Base-by-base conservation (phyloP, 805 yeast genomes). In the Metschnikowia continentalis region DNA sequence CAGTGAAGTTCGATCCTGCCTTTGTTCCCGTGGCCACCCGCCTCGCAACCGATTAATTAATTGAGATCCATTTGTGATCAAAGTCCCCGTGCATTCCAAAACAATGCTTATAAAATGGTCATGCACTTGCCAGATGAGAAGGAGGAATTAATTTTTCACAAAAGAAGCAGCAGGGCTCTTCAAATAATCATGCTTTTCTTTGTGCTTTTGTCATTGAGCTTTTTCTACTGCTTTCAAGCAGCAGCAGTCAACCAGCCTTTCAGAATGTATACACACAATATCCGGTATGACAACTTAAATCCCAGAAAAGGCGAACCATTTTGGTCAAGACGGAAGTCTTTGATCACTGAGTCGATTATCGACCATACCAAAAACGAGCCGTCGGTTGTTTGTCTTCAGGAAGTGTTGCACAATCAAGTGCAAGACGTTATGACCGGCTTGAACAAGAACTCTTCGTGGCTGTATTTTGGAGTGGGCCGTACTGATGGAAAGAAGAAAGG, bases 271-370 rank as follows among this genome's bases (percentile, higher is more conserved):
- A 70, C 78, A 20, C 72, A 78, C 55, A 78, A 78, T 54, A 74
- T 78, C 46, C 62, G 82, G 32, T 74, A 61, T 51, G 81, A 76
- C 52, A 75, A 74, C 56, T 54, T 58, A 15, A 53, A 61, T 23
- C 62, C 65, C 0, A 71, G 59, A 38, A 54, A 60, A 6, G 72
- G 71, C 14, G 86, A 81, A 58, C 56, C 59, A 47, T 70, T 70
- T 1, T 81, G 85, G 85, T 52, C 53, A 3, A 63, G 57, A 15
- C 69, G 85, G 33, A 68, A 68, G 52, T 57, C 54, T 2, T 69
- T 67, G 6, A 65, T 80, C 6, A 61, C 68, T 14, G 60, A 69
- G 33, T 69, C 76, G 14, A 79, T 81, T 38, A 62, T 64, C 50
- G 72, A 72, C 61, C 63, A 72, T 53, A 68, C 72, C 19, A 60